Evolutionary conservation across 352 stramenopile species (phyloP).

Genomic region (Phytophthora syringae): DNA sequence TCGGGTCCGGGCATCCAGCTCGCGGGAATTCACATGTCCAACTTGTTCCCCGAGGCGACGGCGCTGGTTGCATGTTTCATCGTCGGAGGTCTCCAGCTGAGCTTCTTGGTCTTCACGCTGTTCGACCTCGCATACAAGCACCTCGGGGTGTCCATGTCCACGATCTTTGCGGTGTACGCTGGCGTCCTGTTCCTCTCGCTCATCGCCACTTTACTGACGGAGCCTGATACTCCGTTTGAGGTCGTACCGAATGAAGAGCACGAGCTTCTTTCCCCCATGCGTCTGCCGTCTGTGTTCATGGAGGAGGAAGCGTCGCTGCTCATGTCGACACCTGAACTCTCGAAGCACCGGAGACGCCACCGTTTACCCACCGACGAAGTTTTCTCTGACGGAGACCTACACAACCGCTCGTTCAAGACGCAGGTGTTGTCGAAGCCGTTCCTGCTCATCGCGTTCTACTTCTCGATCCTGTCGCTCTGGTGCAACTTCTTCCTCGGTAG

Average conservation of each 20-base stretch:
- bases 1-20: constrained; percentile 70
- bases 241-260: constrained; percentile 35
- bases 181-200: constrained; percentile 57
- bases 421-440: constrained; percentile 73
- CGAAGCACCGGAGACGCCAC: constrained; percentile 38
- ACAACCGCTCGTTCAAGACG: constrained; percentile 65
- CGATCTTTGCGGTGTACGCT: constrained; percentile 64
- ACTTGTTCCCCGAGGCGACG: constrained; percentile 72
- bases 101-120: constrained; percentile 78
- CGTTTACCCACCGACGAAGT: constrained; percentile 36
- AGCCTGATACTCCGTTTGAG: constrained; percentile 64
- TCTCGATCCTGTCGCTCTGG: constrained; percentile 76
- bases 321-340: constrained; percentile 56
- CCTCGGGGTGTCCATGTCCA: constrained; percentile 41
- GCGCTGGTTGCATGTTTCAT: constrained; percentile 77
- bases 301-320: constrained; percentile 58
- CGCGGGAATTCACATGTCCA: constrained; percentile 76
- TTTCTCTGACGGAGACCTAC: constrained; percentile 49
- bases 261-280: constrained; percentile 63
- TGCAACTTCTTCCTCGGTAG: constrained; percentile 88
- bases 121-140: constrained; percentile 59
- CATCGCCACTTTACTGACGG: constrained; percentile 55
- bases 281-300: constrained; percentile 62
- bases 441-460: constrained; percentile 75
- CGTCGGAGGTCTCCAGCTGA: constrained; percentile 71